Base-by-base conservation (phyloP, 192 early-diverging fungal species). In the Hyaloraphidium curvatum region DNA sequence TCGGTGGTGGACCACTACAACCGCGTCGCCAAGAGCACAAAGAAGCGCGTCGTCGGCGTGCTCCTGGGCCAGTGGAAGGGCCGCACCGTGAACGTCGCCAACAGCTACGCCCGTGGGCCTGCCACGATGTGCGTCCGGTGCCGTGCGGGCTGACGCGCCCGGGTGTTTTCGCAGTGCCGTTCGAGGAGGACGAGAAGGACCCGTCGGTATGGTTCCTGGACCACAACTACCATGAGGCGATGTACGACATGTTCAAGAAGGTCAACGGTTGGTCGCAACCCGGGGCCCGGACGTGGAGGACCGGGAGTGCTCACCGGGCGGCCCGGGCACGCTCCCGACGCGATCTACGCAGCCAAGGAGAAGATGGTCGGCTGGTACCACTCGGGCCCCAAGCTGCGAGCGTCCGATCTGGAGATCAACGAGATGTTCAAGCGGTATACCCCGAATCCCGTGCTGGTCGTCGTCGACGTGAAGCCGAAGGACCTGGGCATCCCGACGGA, bases 241-340 rank as follows among this genome's bases (percentile, higher is more conserved):
- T 98, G 95, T 90, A 91, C 55, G 92, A 96, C 54, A 98, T 98
- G 95, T 98, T 95, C 67, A 92, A 90, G 66, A 98, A 98, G 74
- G 90, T 98, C 23, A 98, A 95, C 68, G 92, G 87, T 79, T 78
- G 66, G 69, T 37, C 30, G 0, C n/a, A n/a, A n/a, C n/a, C n/a
- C n/a, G n/a, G n/a, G n/a, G n/a, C n/a, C n/a, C n/a, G n/a, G n/a
- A n/a, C n/a, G n/a, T n/a, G n/a, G n/a, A n/a, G n/a, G n/a, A n/a
- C n/a, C n/a, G n/a, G n/a, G n/a, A n/a, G n/a, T n/a, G n/a, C n/a
- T n/a, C n/a, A n/a, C n/a, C n/a, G n/a, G n/a, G n/a, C n/a, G n/a
- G n/a, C n/a, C n/a, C n/a, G n/a, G n/a, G 25, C 48, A 48, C 25
- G 11, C 19, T 9, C 19, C 53, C 23, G 22, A 48, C 43, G 7